Evolutionary conservation across 2,329 filamentous ascomycete species (phyloP), one percentile per base, ranked within the genome.

Genomic region (Penicillium brevicompactum): DNA sequence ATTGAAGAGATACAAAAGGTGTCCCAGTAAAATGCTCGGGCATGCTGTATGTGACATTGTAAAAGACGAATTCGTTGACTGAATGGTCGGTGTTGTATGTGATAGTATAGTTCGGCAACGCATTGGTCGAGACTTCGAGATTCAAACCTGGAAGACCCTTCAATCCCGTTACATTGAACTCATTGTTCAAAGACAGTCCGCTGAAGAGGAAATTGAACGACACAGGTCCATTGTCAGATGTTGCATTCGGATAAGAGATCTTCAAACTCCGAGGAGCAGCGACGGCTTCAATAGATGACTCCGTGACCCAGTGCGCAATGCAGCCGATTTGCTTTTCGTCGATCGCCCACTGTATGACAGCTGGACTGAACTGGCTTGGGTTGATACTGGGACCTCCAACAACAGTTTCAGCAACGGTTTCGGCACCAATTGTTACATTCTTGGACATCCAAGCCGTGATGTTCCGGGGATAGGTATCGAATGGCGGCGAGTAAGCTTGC

Each of bases 371-470:
- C 0, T 80, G 78, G 6, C 67, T 74, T 5, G 78, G 77, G 42
- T 80, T 82, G 48, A 76, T 76, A 1, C 78, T 75, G 5, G 81
- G 80, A 0, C 85, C 85, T 9, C 84, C 85, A 5, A 86, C 67
- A 1, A 79, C 77, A 41, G 76, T 80, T 67, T 87, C 79, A 11
- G 81, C 76, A 60, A 84, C 85, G 0, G 82, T 81, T 63, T 85
- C 80, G 0, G 81, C 83, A 37, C 85, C 85, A 57, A 88, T 86
- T 8, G 80, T 85, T 10, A 87, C 71, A 22, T 82, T 78, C 3
- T 77, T 68, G 0, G 81, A 81, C 0, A 87, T 62, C 82, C 83
- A 87, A 10, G 82, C 78, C 0, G 81, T 81, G 57, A 87, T 82
- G 61, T 87, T 87, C 16, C 85, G 78, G 0, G 80, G 77, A 14